Percentiles rank a stretch among this genome's conserved stretches.
Conservation (phyloP, 371 early-diverging fungal genomes). For the Saksenaea oblongispora region DNA sequence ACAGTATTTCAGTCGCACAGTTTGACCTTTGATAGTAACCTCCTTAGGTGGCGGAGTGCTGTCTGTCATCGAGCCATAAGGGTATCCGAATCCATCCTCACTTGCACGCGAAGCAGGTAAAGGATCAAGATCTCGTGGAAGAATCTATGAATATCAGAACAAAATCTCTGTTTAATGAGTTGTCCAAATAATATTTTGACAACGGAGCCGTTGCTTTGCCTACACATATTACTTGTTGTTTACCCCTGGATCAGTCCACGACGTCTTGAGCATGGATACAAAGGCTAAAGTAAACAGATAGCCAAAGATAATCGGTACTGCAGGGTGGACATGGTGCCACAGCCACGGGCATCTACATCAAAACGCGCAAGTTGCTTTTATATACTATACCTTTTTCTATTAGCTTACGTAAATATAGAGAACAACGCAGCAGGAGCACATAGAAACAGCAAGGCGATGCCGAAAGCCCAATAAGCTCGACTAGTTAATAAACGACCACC, state of each 20-base stretch:
- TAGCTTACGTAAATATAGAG: constrained; percentile 64
- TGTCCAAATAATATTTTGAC: neutral
- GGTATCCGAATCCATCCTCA: constrained; percentile 38
- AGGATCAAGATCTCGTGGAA: constrained; percentile 75
- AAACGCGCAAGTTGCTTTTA: constrained; percentile 2
- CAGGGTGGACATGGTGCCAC: constrained; percentile 63
- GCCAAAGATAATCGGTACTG: constrained; percentile 69
- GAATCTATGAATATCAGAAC: constrained; percentile 38
- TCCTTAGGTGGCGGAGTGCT: constrained; percentile 53
- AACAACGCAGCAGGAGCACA: constrained; percentile 65
- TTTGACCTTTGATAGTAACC: constrained; percentile 62
- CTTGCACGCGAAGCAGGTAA: constrained; percentile 33
- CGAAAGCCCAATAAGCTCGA: constrained; percentile 64
- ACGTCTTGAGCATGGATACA: constrained; percentile 78
- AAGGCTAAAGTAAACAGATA: constrained; percentile 71
- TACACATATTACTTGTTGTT: constrained; percentile 10
- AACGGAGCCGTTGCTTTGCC: neutral
- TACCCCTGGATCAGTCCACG: constrained; percentile 91
- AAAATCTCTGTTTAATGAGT: neutral
- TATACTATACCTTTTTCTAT: constrained; percentile 3
- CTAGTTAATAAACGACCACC: constrained; percentile 72
- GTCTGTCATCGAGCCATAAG: constrained; percentile 19
- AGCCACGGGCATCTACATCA: constrained; percentile 64
- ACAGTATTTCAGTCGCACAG: constrained; percentile 83
- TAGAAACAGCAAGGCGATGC: constrained; percentile 62